Evolutionary conservation across 305 asterid species (phyloP).

Genomic region (Galium porrigens): DNA sequence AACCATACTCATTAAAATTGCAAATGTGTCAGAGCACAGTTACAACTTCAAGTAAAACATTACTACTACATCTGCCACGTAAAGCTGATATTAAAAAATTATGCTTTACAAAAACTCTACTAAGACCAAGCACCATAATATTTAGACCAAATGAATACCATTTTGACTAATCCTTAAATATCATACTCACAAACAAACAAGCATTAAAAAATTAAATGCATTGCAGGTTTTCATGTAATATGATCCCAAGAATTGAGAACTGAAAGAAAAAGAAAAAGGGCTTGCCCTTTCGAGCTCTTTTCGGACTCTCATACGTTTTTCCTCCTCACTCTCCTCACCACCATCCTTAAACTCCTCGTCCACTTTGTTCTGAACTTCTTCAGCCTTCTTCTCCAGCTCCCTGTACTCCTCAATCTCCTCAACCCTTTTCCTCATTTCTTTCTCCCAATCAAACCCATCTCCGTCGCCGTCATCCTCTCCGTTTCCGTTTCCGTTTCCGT

Average conservation of each 20-base stretch:
- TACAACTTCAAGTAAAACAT: neutral
- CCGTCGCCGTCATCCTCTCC: conserved; percentile 30
- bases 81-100: neutral
- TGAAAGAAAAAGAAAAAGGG: neutral
- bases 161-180: neutral
- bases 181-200: neutral
- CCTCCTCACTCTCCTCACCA: conserved; percentile 26
- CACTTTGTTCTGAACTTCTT: conserved; percentile 58
- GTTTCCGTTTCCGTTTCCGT: conserved; percentile 31
- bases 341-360: conserved; percentile 39
- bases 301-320: conserved; percentile 18
- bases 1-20: neutral
- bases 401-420: conserved; percentile 69
- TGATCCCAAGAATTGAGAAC: no score
- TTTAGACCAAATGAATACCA: neutral
- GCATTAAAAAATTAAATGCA: neutral
- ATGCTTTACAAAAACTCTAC: neutral
- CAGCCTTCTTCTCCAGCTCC: conserved; percentile 83
- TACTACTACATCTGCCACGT: neutral
- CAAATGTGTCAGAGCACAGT: neutral
- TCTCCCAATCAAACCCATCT: conserved; percentile 56
- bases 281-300: conserved; percentile 20
- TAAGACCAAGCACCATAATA: neutral
- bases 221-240: no score
- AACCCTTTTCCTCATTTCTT: conserved; percentile 69